These are phyloP conservation scores for Rhododendron henanense DNA, from an alignment of 148 eudicot genomes.

Conservation along the genomic window DNA sequence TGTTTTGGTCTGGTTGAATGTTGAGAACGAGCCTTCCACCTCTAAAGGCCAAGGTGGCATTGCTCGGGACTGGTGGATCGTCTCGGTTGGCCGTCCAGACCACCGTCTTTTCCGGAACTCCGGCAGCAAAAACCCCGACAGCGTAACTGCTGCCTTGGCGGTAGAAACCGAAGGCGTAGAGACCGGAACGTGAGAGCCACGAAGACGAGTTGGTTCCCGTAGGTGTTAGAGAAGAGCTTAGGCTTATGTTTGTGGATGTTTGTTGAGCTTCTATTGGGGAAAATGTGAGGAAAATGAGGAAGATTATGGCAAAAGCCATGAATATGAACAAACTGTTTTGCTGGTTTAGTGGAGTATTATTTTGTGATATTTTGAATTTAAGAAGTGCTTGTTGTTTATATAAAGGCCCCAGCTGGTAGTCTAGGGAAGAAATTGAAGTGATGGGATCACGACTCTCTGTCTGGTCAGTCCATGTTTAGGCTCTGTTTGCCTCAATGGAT, in stretches of 20 bases:
- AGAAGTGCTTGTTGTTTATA: not conserved
- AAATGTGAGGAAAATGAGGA: too few species aligned
- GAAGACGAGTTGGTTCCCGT: not conserved
- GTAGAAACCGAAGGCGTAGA: conserved; percentile 26
- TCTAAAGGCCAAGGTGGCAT: not conserved
- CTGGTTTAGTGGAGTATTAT: not conserved
- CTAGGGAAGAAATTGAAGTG: not conserved
- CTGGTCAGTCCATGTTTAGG: not conserved
- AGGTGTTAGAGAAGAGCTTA: not conserved
- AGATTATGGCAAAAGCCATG: too few species aligned
- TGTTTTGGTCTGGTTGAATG: not conserved
- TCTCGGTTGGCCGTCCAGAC: conserved; percentile 25
- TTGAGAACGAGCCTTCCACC: conserved; percentile 2
- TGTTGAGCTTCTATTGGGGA: not conserved
- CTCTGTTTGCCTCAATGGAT: too few species aligned
- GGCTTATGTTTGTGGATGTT: not conserved
- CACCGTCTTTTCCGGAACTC: conserved; percentile 2
- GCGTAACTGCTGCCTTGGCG: conserved; percentile 10
- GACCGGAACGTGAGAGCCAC: conserved; percentile 16
- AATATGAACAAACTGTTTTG: too few species aligned
- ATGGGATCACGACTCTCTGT: not conserved
- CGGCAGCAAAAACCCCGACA: conserved; percentile 6
- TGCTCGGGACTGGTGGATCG: not conserved
- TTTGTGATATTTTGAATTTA: not conserved
- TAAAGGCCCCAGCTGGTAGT: not conserved